Evolutionary conservation across 192 early-diverging fungal genomes (phyloP).

Genomic region (Kickxella alabastrina): DNA sequence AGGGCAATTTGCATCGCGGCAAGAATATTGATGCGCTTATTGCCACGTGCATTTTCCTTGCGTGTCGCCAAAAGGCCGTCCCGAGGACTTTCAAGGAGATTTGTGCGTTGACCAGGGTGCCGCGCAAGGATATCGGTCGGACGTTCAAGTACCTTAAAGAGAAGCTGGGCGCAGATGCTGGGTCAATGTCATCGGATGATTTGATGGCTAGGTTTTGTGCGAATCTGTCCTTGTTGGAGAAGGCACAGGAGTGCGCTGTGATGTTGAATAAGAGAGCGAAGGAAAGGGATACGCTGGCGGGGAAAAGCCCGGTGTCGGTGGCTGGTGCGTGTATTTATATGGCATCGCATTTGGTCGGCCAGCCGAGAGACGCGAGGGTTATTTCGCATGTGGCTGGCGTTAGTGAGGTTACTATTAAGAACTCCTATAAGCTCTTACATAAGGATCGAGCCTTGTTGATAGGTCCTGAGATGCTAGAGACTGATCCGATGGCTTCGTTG

Average conservation of each 20-base stretch:
- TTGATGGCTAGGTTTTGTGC: conserved; percentile 79
- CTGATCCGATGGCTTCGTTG: conserved; percentile 13
- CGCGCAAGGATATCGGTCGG: conserved; percentile 91
- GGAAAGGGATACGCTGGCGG: conserved; percentile 80
- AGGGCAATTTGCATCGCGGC: conserved; percentile 74
- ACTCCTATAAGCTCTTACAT: conserved; percentile 71
- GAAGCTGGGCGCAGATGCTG: conserved; percentile 55
- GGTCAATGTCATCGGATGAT: conserved; percentile 64
- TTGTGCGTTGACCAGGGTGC: conserved; percentile 80
- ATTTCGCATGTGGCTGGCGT: conserved; percentile 85
- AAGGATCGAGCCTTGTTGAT: conserved; percentile 56
- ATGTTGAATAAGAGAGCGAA: conserved; percentile 68
- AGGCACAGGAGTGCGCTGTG: conserved; percentile 68
- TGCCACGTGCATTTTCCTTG: conserved; percentile 91
- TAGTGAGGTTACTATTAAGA: conserved; percentile 92
- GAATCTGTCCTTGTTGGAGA: conserved; percentile 62
- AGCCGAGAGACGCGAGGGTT: conserved; percentile 65
- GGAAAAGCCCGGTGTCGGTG: conserved; percentile 87
- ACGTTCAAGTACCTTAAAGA: conserved; percentile 56
- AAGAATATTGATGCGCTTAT: conserved; percentile 79
- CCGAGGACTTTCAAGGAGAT: conserved; percentile 94
- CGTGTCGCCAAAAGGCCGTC: conserved; percentile 77
- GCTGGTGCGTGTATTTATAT: conserved; percentile 91
- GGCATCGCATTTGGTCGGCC: conserved; percentile 66
- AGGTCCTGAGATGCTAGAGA: conserved; percentile 14